Base-by-base conservation (phyloP, 768 basidiomycete genomes). In the Leccinum subtestaceum region DNA sequence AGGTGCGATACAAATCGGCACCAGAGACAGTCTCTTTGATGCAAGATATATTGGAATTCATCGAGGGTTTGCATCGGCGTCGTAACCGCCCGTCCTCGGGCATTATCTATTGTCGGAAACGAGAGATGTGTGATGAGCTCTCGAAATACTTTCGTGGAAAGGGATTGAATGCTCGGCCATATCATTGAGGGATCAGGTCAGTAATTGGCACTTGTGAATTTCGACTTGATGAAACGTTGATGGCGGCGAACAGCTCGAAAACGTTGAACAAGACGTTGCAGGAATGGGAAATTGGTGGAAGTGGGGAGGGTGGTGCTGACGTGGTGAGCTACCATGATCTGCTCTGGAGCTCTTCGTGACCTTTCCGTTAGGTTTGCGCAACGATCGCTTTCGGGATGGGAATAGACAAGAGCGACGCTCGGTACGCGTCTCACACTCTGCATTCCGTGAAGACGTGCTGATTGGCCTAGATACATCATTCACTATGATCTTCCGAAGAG, bases 351-450 rank as follows among this genome's bases (percentile, higher is more conserved):
- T 21, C 40, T 52, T 47, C 45, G 57, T 34, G 13, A 23, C 19
- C 9, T 34, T 38, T 7, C n/a, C 55, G 7, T 40, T 15, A 89
- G 87, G 86, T 90, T 46, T 85, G 89, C 25, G 89, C 89, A 10
- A 91, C 90, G 0, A 83, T 93, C 52, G 91, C 91, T 5, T 94
- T 93, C 64, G 92, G 92, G 2, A 85, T 93, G 75, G 91, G 91
- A 2, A 93, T 94, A 48, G 91, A 94, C 69, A 93, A 93, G 74
- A 76, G 82, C 19, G 86, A 91, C 61, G 89, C 90, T 54, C 80
- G 88, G 84, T 85, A 67, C 21, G 72, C 46, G 5, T 32, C 36
- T 31, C 31, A 10, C 13, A 3, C 19, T 38, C n/a, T 34, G 3
- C 48, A 38, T 45, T 48, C 27, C 12, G 7, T 34, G 1, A 7